These are phyloP conservation scores for Leccinum arenicola DNA, from an alignment of 768 basidiomycete genomes.

Conservation along the genomic window DNA sequence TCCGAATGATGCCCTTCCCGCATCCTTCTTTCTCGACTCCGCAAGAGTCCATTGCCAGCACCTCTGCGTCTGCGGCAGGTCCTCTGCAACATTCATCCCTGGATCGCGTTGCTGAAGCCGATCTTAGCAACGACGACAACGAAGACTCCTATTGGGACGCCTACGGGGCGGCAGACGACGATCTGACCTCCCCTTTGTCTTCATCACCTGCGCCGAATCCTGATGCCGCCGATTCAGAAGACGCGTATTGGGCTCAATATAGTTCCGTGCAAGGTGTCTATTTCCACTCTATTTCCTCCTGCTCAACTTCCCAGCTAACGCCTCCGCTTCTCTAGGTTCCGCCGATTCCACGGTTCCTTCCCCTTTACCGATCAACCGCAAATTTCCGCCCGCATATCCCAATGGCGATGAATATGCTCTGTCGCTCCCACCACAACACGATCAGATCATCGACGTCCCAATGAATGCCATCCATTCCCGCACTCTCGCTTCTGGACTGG, in stretches of 20 bases:
- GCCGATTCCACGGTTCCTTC: conserved; percentile 70
- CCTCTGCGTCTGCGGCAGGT: conserved; percentile 19
- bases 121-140: conserved; percentile 29
- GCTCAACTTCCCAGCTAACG: conserved; percentile 4
- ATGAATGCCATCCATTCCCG: conserved; percentile 19
- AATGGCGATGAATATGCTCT: conserved; percentile 2
- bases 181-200: conserved; percentile 17
- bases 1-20: conserved; percentile 70
- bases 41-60: conserved; percentile 23
- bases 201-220: conserved; percentile 16
- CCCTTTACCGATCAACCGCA: conserved; percentile 34
- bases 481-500: conserved; percentile 4
- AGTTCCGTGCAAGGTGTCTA: conserved; percentile 60
- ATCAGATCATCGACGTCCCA: conserved; percentile 13
- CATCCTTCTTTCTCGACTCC: conserved; percentile 31
- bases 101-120: conserved; percentile 2
- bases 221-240: conserved; percentile 35
- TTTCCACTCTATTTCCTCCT: conserved; percentile 15
- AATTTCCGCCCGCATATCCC: conserved; percentile 16
- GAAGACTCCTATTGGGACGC: conserved; percentile 70
- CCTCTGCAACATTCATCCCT: conserved; percentile 1
- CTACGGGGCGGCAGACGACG: conserved; percentile 44
- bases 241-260: conserved; percentile 79
- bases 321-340: conserved; percentile 44
- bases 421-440: conserved; percentile 6